phyloP scores from a whole-genome alignment of 208 protist species.

The Wallacemonas sp. region DNA sequence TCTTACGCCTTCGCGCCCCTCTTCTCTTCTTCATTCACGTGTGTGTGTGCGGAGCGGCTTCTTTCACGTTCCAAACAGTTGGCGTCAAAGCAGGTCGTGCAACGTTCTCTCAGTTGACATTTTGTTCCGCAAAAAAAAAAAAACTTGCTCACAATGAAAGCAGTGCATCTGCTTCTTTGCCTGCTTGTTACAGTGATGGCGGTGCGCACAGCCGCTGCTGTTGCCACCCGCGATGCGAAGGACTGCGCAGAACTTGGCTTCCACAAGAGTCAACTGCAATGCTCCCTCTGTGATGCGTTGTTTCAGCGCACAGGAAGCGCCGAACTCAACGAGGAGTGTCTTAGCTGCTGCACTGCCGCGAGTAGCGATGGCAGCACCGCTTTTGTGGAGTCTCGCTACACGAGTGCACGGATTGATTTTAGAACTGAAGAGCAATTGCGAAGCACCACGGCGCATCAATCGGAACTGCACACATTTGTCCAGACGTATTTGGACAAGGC shows the following conservation, averaged over 20 bases:
- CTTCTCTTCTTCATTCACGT: too few relatives aligned
- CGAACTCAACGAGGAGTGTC: slow-evolving; percentile 48
- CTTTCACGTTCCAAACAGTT: too few relatives aligned
- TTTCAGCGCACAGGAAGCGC: slow-evolving; percentile 36
- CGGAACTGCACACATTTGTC: neutral
- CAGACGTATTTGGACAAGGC: slow-evolving; percentile 12
- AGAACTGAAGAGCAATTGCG: neutral
- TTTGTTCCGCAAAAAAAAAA: too few relatives aligned
- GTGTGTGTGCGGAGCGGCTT: too few relatives aligned
- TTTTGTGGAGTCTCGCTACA: neutral
- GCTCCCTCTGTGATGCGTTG: slow-evolving; percentile 37
- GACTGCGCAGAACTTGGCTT: slow-evolving; percentile 56
- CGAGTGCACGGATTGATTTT: slow-evolving; percentile 1
- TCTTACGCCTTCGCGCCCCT: too few relatives aligned
- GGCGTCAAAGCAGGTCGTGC: too few relatives aligned
- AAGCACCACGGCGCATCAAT: neutral
- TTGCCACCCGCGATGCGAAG: neutral
- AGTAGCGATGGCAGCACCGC: slow-evolving; percentile 10
- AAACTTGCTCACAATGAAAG: neutral
- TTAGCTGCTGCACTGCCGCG: slow-evolving; percentile 38
- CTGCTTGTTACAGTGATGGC: neutral
- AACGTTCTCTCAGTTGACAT: too few relatives aligned
- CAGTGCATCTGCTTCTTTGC: neutral
- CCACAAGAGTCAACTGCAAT: slow-evolving; percentile 28
- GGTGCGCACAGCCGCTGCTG: neutral